Percentiles rank a stretch among this genome's conserved stretches.
These are phyloP conservation scores for Alternaria gaisen DNA, from an alignment of 2,329 filamentous ascomycete genomes.

Conservation along the genomic window DNA sequence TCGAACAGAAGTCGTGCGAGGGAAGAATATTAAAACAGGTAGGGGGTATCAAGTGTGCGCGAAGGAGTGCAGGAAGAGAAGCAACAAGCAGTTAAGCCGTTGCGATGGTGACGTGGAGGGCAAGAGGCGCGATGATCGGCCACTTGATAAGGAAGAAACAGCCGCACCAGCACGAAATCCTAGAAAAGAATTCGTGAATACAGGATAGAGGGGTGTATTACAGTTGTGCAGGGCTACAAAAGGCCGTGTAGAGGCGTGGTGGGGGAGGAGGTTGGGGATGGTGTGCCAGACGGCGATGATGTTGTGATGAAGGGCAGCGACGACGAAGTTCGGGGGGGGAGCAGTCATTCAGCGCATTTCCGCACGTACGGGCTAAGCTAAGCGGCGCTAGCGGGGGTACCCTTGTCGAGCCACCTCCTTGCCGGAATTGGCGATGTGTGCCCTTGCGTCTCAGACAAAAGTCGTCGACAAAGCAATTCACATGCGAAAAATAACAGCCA, in stretches of 20 bases:
- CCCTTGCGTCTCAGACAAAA: slow-evolving; percentile 25
- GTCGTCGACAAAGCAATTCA: slow-evolving; percentile 25
- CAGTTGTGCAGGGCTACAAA: slow-evolving; percentile 37
- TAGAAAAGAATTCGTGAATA: slow-evolving; percentile 33
- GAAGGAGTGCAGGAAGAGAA: slow-evolving; percentile 49
- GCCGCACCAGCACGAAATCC: slow-evolving; percentile 30
- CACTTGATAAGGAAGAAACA: slow-evolving; percentile 34
- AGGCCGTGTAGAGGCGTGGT: slow-evolving; percentile 30
- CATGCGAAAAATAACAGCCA: slow-evolving; percentile 7
- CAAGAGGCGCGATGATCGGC: slow-evolving; percentile 45
- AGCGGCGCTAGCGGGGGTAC: slow-evolving; percentile 11
- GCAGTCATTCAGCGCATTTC: slow-evolving; percentile 18
- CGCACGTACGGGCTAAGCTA: slow-evolving; percentile 15
- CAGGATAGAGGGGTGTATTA: slow-evolving; percentile 32
- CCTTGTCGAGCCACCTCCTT: not conserved
- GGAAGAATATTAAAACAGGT: slow-evolving; percentile 43
- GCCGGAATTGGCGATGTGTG: slow-evolving; percentile 7
- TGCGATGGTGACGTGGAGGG: slow-evolving; percentile 45
- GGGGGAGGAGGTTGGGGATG: slow-evolving; percentile 21
- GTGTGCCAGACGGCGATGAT: slow-evolving; percentile 22
- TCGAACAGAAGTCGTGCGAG: slow-evolving; percentile 19
- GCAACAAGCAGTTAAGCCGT: slow-evolving; percentile 41
- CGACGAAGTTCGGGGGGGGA: slow-evolving; percentile 24
- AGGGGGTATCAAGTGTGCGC: slow-evolving; percentile 39
- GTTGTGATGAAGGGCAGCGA: slow-evolving; percentile 31